Base-by-base conservation (phyloP, 768 basidiomycete species). In the Boletus edulis region DNA sequence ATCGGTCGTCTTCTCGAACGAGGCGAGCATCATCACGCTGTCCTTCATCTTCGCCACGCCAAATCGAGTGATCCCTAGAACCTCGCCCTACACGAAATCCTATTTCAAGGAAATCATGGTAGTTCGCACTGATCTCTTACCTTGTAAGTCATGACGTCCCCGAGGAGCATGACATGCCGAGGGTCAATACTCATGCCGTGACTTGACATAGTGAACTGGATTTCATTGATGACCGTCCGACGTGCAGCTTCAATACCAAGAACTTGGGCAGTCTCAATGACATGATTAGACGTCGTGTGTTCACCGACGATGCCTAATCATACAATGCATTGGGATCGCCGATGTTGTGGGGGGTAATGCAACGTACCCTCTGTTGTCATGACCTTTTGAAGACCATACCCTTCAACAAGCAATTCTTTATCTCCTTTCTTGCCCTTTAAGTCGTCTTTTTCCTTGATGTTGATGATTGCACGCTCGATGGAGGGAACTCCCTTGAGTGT, bases 1-100 rank as follows among this genome's bases (percentile, higher is more conserved):
- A 76, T 99, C 97, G 14, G 97, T 99, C 15, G 97, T 98, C 77
- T 98, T 98, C 74, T 99, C 97, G 72, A 99, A 99, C 24, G 94
- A 97, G 11, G 97, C 97, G 64, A 98, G 78, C 97, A 98, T 99
- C 64, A 99, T 83, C 1, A 98, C 95, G 65, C 92, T 94, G 72
- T 99, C 97, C 72, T 98, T 98, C 94, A 98, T 98, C 76, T 98
- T 98, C 9, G 95, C 92, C 24, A 99, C 96, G 67, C 97, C 97
- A 72, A 98, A 98, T 31, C 97, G 90, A 8, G 97, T 99, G 71
- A 99, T 98, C 43, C 97, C 97, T 49, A 99, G 76, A 1, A 98
- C 94, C 69, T 98, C 96, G 41, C 97, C 97, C 91, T 95, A 67
- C 1, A 39, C 1, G 3, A 14, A n/a, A 12, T 1, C 14, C 42